Evolutionary conservation across 306 rosid species (phyloP).

Genomic region (Lithocarpus polystachyus): DNA sequence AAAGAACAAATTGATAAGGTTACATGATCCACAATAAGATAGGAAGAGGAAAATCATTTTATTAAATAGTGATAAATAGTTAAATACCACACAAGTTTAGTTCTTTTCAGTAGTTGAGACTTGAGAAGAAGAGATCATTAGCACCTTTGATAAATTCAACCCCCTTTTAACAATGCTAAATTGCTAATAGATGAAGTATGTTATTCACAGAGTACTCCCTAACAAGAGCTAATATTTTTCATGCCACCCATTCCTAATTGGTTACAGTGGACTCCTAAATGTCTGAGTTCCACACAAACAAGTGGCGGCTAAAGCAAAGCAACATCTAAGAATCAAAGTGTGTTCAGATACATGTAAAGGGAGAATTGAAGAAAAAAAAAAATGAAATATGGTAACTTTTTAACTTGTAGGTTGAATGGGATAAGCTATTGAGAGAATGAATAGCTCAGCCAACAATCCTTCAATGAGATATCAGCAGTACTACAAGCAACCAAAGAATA

Average conservation of each 20-base stretch:
- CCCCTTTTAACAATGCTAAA: background rate
- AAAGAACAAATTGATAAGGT: too few species aligned
- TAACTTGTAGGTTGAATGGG: background rate
- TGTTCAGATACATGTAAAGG: background rate
- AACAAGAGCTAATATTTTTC: background rate
- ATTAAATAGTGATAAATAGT: too few species aligned
- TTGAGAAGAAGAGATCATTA: background rate
- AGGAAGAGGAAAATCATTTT: too few species aligned
- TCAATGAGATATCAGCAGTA: background rate
- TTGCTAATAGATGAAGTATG: conserved; percentile 6
- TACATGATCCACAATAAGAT: too few species aligned
- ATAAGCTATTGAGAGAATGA: background rate
- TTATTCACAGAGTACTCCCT: conserved; percentile 5
- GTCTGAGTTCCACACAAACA: background rate
- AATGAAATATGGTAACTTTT: background rate
- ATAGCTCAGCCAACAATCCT: background rate
- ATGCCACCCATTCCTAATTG: conserved; percentile 7
- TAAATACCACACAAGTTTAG: too few species aligned
- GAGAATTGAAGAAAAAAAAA: background rate
- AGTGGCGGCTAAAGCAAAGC: background rate
- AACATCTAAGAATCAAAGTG: background rate
- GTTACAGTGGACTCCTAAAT: conserved; percentile 1
- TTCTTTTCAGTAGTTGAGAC: too few species aligned
- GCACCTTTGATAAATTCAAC: background rate
- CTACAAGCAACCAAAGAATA: background rate